These are phyloP conservation scores for Curvularia sp. DNA, from an alignment of 2,329 filamentous ascomycete species.

Conservation along the genomic window DNA sequence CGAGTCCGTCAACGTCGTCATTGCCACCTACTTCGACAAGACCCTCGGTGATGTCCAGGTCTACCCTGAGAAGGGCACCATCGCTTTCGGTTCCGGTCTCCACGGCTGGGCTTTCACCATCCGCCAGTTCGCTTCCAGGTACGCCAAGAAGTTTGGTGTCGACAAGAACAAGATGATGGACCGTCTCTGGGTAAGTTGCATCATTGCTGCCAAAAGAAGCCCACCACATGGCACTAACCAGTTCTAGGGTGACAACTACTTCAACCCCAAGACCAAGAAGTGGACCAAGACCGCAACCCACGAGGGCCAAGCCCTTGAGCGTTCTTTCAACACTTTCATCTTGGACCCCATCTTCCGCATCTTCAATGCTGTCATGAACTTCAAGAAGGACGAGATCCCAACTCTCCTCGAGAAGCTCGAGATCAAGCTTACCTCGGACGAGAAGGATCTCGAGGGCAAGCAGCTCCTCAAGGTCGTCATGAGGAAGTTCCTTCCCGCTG, in stretches of 20 bases:
- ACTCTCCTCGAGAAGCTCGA: constrained; percentile 89
- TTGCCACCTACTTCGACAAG: constrained; percentile 99
- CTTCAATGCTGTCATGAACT: constrained; percentile 96
- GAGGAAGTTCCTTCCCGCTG: constrained; percentile 98
- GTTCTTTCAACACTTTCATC: constrained; percentile 99
- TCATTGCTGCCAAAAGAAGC: not conserved
- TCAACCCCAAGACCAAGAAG: constrained; percentile 99
- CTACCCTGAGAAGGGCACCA: constrained; percentile 95
- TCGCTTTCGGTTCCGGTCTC: constrained; percentile 99
- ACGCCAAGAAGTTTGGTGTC: constrained; percentile 99
- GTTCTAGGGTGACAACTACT: constrained; percentile 88
- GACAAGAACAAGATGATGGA: constrained; percentile 99
- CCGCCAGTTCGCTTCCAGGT: constrained; percentile 93
- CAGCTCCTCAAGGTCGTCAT: constrained; percentile 96
- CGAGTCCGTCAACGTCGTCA: constrained; percentile 99
- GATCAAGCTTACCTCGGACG: constrained; percentile 86
- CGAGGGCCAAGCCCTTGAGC: constrained; percentile 90
- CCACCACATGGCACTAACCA: constrained; percentile 30
- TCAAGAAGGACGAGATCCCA: constrained; percentile 91
- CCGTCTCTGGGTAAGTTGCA: constrained; percentile 85
- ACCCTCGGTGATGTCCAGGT: constrained; percentile 96
- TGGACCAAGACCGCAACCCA: constrained; percentile 88
- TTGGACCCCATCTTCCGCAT: constrained; percentile 99
- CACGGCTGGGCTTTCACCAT: constrained; percentile 99
- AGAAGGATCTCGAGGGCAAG: constrained; percentile 96